Percentiles rank a stretch among this genome's conserved stretches.
Conservation (phyloP, 2,329 filamentous ascomycete species). For the Talaromyces sp. region DNA sequence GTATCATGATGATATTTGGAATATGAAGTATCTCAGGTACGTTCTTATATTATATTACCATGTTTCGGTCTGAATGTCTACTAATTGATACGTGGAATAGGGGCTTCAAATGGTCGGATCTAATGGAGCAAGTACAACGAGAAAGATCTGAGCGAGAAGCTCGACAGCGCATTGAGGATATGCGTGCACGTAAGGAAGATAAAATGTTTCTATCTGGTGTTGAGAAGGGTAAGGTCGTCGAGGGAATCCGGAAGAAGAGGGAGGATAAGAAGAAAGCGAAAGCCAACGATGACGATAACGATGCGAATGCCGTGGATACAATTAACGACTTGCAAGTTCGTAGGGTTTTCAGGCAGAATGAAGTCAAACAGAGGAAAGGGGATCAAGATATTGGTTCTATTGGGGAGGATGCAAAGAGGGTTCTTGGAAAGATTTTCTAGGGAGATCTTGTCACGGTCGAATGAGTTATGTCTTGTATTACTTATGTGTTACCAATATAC, state of each 20-base stretch:
- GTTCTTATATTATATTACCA: neutral
- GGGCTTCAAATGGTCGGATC: slow-evolving; percentile 41
- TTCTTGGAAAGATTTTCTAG: slow-evolving; percentile 45
- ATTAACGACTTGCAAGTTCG: slow-evolving; percentile 22
- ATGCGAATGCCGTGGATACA: neutral
- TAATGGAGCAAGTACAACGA: slow-evolving; percentile 42
- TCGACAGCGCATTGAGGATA: slow-evolving; percentile 38
- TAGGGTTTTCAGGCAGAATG: slow-evolving; percentile 41
- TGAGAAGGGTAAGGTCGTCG: slow-evolving; percentile 35
- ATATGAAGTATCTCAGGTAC: slow-evolving; percentile 40
- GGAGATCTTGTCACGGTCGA: neutral
- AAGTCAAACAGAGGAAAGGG: slow-evolving; percentile 27
- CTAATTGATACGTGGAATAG: neutral
- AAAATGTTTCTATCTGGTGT: slow-evolving; percentile 42
- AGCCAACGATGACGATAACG: slow-evolving; percentile 20
- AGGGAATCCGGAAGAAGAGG: slow-evolving; percentile 43
- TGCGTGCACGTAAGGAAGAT: slow-evolving; percentile 39
- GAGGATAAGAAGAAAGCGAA: slow-evolving; percentile 35
- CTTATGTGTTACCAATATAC: neutral
- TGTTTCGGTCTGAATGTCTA: neutral
- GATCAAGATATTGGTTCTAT: slow-evolving; percentile 24
- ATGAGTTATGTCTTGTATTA: neutral
- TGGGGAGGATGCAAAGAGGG: slow-evolving; percentile 38
- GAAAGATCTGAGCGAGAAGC: slow-evolving; percentile 41
- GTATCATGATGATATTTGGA: slow-evolving; percentile 45